These are phyloP conservation scores for Phytophthora uliginosa DNA, from an alignment of 352 stramenopile genomes.

Conservation along the genomic window DNA sequence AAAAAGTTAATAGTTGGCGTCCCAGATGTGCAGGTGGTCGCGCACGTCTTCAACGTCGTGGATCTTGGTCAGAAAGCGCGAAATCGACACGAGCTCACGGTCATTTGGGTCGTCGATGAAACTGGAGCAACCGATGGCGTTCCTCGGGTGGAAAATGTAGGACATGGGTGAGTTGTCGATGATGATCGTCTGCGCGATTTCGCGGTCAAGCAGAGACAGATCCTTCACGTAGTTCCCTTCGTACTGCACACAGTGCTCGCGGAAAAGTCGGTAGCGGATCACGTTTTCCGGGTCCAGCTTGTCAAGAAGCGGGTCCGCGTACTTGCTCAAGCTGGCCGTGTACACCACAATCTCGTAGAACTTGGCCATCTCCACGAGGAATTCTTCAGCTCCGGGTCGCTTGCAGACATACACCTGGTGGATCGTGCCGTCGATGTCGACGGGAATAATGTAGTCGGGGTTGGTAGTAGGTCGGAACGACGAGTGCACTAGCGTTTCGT, in stretches of 20 bases:
- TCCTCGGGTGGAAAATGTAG: conserved; percentile 98
- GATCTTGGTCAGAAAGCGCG: conserved; percentile 69
- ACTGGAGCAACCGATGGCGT: conserved; percentile 83
- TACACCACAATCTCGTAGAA: conserved; percentile 99
- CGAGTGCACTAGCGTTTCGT: conserved; percentile 98
- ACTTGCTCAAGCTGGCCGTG: conserved; percentile 98
- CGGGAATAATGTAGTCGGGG: conserved; percentile 98
- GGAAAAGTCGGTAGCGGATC: conserved; percentile 93
- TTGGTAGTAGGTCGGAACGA: conserved; percentile 95
- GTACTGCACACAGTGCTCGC: conserved; percentile 97
- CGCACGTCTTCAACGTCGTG: conserved; percentile 70
- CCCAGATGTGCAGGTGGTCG: conserved; percentile 77
- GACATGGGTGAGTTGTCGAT: conserved; percentile 99
- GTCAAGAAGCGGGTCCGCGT: conserved; percentile 98
- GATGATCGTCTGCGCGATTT: conserved; percentile 97
- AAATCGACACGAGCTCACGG: conserved; percentile 89
- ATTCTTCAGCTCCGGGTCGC: conserved; percentile 96
- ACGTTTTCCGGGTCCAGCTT: conserved; percentile 93
- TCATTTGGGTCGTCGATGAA: conserved; percentile 95
- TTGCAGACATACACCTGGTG: conserved; percentile 94
- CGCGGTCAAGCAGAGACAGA: conserved; percentile 94
- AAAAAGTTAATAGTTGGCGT: conserved; percentile 63
- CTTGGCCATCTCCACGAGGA: conserved; percentile 96
- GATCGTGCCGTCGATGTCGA: conserved; percentile 94
- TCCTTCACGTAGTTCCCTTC: conserved; percentile 99